Percentiles rank a stretch among this genome's conserved stretches.
These are phyloP conservation scores for Sarocladium brachiariae DNA, from an alignment of 2,329 filamentous ascomycete genomes.

Conservation along the genomic window DNA sequence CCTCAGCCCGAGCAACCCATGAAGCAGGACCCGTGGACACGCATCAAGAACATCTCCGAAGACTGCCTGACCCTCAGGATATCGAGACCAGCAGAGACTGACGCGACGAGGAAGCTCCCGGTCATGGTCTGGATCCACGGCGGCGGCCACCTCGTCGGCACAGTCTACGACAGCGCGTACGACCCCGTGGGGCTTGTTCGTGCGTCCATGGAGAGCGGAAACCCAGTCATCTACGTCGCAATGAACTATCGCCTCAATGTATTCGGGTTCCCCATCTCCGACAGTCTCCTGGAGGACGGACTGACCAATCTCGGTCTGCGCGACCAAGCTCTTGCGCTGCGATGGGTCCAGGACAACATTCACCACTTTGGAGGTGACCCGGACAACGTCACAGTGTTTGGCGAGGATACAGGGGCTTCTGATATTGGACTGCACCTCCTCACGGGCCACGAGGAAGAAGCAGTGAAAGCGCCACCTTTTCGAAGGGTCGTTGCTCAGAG, in stretches of 20 bases:
- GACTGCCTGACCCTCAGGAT: slow-evolving; percentile 29
- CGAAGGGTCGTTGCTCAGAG: too few species aligned
- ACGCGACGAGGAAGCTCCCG: not conserved
- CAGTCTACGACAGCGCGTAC: slow-evolving; percentile 3
- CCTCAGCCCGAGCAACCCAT: too few species aligned
- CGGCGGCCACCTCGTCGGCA: slow-evolving; percentile 12
- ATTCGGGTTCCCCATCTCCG: slow-evolving; percentile 11
- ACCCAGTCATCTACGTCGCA: not conserved
- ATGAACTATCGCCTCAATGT: slow-evolving; percentile 10
- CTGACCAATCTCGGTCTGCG: slow-evolving; percentile 12
- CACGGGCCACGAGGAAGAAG: too few species aligned
- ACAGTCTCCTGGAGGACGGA: too few species aligned
- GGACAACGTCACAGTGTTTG: slow-evolving; percentile 7
- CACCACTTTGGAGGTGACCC: slow-evolving; percentile 10
- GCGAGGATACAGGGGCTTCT: too few species aligned
- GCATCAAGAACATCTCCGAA: slow-evolving; percentile 14
- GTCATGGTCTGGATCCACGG: slow-evolving; percentile 15
- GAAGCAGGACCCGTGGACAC: not conserved
- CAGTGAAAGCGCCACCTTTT: too few species aligned
- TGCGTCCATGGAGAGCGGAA: too few species aligned
- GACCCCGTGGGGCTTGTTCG: not conserved
- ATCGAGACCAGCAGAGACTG: slow-evolving; percentile 21
- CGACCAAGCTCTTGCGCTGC: slow-evolving; percentile 12
- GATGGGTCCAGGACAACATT: slow-evolving; percentile 11
- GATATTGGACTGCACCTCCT: too few species aligned